A percentile compares a stretch with the other conserved stretches of the same genome.
These are phyloP conservation scores for Paxillus ammoniavirescens DNA, from an alignment of 768 basidiomycete genomes.

Conservation along the genomic window DNA sequence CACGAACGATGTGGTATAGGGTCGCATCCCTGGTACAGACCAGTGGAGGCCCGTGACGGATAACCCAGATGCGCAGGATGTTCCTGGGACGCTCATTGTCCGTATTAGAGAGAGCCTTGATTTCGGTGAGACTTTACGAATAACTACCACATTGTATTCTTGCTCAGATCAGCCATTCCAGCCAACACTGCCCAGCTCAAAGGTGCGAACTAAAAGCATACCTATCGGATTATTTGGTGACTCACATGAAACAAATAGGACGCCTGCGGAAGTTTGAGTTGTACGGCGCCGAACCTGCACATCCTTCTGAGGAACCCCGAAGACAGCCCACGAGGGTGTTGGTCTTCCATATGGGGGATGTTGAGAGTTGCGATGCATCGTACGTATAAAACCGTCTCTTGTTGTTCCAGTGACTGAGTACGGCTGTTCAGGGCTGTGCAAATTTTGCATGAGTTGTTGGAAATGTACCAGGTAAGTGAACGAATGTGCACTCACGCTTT, in stretches of 20 bases:
- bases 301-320: conserved; percentile 87
- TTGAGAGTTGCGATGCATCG: conserved; percentile 90
- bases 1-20: conserved; percentile 41
- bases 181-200: conserved; percentile 96
- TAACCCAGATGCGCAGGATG: conserved; percentile 79
- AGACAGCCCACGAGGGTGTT: conserved; percentile 72
- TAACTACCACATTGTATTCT: background rate
- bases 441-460: conserved; percentile 75
- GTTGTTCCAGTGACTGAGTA: conserved; percentile 5
- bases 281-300: conserved; percentile 75
- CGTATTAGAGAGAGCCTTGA: conserved; percentile 88
- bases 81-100: conserved; percentile 81
- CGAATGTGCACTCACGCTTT: too few relatives aligned
- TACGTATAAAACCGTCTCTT: conserved; percentile 38
- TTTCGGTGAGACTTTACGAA: conserved; percentile 58
- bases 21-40: conserved; percentile 84
- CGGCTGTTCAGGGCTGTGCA: conserved; percentile 62
- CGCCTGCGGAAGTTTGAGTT: conserved; percentile 82
- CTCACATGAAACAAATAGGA: conserved; percentile 40
- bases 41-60: conserved; percentile 91
- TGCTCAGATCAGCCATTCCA: conserved; percentile 24
- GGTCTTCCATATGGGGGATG: conserved; percentile 93
- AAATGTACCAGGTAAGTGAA: conserved; percentile 66
- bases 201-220: conserved; percentile 35
- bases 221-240: background rate